Evolutionary conservation across 164 flowering plant species (phyloP), one percentile per base, ranked within the genome.

Genomic region (Vitis vinifera): DNA sequence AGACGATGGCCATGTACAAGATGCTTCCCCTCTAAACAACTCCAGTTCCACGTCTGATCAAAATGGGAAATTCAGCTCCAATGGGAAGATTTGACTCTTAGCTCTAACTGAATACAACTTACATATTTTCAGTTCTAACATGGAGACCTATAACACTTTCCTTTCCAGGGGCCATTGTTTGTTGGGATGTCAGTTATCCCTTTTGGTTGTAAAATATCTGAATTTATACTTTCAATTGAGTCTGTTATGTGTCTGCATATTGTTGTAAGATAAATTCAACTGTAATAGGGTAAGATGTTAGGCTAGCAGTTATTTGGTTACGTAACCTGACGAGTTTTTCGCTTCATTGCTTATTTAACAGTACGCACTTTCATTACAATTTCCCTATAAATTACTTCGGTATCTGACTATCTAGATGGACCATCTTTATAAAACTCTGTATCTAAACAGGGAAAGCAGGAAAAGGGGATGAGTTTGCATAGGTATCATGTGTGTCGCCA

Each of bases 1-100:
- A 57, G 70, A 64, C 44, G 58, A 47, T 31, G 51, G 56, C 56
- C 55, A 51, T 51, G 56, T 30, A 23, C 16, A 65, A 51, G 55
- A 50, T 2, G 37, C 62, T 59, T 27, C 64, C 15, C 37, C 17
- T 16, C 17, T 31, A 14, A 62, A 11, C 47, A 10, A 12, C 30
- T 59, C 48, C 6, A 23, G n/a, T n/a, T 15, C 55, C n/a, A 7
- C n/a, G 7, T 10, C 44, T 4, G 50, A 31, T 14, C n/a, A 62
- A 13, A n/a, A 62, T 62, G 16, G 16, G 44, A 13, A 59, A 8
- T 59, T 27, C 15, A 23, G 13, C 15, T 0, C 61, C 44, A 10
- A 31, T n/a, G 47, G 15, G 31, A 55, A 66, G 50, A 37, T 23
- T 53, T 31, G 14, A 30, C 27, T 30, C 59, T 29, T 66, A 53